These are phyloP conservation scores for Phoenix roebelenii DNA, from an alignment of 176 grass and related monocot species.

Conservation along the genomic window DNA sequence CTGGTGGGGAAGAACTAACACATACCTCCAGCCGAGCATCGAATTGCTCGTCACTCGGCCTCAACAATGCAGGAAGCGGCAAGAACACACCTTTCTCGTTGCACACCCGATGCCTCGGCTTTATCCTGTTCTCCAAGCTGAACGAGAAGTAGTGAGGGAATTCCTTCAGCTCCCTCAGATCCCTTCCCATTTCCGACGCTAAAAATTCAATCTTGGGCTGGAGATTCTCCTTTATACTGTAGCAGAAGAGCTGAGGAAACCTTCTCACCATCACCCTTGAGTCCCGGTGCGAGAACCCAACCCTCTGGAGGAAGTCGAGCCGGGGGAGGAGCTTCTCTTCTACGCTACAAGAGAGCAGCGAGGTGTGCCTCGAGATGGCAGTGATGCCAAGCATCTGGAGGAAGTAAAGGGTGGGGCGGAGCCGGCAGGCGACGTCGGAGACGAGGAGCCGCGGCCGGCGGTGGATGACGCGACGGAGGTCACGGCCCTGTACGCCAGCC, in stretches of 20 bases:
- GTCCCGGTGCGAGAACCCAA: conserved; percentile 39
- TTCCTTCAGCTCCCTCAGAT: conserved; percentile 46
- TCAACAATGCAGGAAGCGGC: conserved; percentile 64
- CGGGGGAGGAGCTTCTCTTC: conserved; percentile 77
- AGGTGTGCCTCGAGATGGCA: conserved; percentile 42
- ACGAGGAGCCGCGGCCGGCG: conserved; percentile 73
- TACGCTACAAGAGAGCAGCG: conserved; percentile 76
- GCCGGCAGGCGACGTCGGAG: conserved; percentile 39
- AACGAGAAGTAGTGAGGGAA: conserved; percentile 89
- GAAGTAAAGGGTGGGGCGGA: conserved; percentile 84
- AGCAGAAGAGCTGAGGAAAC: conserved; percentile 74
- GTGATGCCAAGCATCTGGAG: conserved; percentile 58
- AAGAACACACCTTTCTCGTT: conserved; percentile 37
- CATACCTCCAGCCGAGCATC: conserved; percentile 31
- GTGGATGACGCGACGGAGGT: conserved; percentile 47
- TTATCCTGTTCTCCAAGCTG: conserved; percentile 57
- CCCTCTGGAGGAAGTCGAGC: conserved; percentile 69
- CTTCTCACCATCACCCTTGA: conserved; percentile 60
- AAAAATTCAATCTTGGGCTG: conserved; percentile 72
- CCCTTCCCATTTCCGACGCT: conserved; percentile 37
- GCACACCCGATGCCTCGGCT: conserved; percentile 44
- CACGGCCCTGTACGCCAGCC: conserved; percentile 22
- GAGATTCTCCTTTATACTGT: conserved; percentile 66
- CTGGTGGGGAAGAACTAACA: conserved; percentile 50
- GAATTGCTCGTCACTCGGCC: conserved; percentile 52